Conservation (phyloP, 2,329 filamentous ascomycete species). For the Hirsutella minnesotensis region DNA sequence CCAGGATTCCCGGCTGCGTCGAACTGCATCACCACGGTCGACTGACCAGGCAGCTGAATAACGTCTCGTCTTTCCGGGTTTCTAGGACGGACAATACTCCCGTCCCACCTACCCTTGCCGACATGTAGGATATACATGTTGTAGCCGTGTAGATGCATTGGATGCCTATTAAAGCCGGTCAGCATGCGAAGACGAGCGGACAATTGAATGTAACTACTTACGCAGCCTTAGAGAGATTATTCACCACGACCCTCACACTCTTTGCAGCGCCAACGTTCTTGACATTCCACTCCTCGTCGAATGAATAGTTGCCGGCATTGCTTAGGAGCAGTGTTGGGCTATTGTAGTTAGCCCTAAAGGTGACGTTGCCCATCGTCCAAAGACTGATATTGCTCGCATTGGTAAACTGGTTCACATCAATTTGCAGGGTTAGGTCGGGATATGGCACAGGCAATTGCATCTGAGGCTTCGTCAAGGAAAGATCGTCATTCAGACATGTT, state of each 20-base stretch:
- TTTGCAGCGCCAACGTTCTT: slow-evolving; percentile 38
- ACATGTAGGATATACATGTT: slow-evolving; percentile 57
- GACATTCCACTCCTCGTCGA: slow-evolving; percentile 43
- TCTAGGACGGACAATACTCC: slow-evolving; percentile 23
- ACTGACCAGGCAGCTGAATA: slow-evolving; percentile 28
- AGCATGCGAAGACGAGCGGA: neutral
- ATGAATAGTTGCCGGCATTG: slow-evolving; percentile 38
- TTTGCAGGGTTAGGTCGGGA: slow-evolving; percentile 28
- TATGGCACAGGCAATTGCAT: slow-evolving; percentile 32
- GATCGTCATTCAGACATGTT: slow-evolving; percentile 45
- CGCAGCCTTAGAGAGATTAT: slow-evolving; percentile 36
- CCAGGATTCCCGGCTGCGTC: slow-evolving; percentile 33
- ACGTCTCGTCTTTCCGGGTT: slow-evolving; percentile 44
- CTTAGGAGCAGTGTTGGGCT: slow-evolving; percentile 42
- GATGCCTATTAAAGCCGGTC: slow-evolving; percentile 30
- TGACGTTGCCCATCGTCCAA: slow-evolving; percentile 39
- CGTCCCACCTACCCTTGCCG: slow-evolving; percentile 33
- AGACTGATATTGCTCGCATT: slow-evolving; percentile 40
- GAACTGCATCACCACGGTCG: slow-evolving; percentile 40
- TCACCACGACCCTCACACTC: slow-evolving; percentile 46
- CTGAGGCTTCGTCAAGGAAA: slow-evolving; percentile 37
- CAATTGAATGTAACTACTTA: slow-evolving; percentile 18
- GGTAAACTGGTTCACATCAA: slow-evolving; percentile 32
- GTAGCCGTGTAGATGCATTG: slow-evolving; percentile 60
- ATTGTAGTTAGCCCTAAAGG: slow-evolving; percentile 47